Conservation (phyloP, 306 rosid genomes). For the Prinsepia uniflora region DNA sequence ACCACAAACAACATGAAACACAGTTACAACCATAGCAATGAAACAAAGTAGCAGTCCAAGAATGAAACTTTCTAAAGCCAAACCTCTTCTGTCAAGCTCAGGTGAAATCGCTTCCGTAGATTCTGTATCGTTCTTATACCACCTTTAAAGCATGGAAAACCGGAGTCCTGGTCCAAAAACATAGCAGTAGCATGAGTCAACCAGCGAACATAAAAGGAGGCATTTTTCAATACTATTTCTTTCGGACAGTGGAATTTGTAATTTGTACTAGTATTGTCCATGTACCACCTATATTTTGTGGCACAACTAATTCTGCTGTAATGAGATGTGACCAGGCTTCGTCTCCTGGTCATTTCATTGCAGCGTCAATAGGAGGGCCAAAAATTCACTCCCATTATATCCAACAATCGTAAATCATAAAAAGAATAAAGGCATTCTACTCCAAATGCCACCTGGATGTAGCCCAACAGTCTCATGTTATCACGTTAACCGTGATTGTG, state of each 20-base stretch:
- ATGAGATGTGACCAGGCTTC: too few relatives aligned
- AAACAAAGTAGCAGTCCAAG: constrained; percentile 5
- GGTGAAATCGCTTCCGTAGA: constrained; percentile 91
- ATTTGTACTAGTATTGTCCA: too few relatives aligned
- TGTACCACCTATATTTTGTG: too few relatives aligned
- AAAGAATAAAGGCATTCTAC: too few relatives aligned
- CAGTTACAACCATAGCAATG: constrained; percentile 23
- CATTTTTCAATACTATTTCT: not conserved
- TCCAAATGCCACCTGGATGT: too few relatives aligned
- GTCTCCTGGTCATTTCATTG: not conserved
- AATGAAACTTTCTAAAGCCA: constrained; percentile 15
- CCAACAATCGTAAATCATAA: not conserved
- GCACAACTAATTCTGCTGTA: too few relatives aligned
- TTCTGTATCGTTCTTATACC: constrained; percentile 93
- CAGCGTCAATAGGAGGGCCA: not conserved
- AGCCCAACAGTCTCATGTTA: too few relatives aligned
- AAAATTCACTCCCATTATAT: not conserved
- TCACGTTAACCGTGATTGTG: too few relatives aligned
- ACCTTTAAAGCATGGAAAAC: constrained; percentile 97
- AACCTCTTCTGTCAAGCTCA: constrained; percentile 96
- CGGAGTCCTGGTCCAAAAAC: constrained; percentile 74
- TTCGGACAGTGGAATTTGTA: too few relatives aligned
- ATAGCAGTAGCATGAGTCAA: constrained; percentile 26
- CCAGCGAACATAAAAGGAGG: not conserved
- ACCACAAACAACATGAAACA: constrained; percentile 9